Evolutionary conservation across 2,329 filamentous ascomycete genomes (phyloP).

Genomic region (Claviceps fusiformis): DNA sequence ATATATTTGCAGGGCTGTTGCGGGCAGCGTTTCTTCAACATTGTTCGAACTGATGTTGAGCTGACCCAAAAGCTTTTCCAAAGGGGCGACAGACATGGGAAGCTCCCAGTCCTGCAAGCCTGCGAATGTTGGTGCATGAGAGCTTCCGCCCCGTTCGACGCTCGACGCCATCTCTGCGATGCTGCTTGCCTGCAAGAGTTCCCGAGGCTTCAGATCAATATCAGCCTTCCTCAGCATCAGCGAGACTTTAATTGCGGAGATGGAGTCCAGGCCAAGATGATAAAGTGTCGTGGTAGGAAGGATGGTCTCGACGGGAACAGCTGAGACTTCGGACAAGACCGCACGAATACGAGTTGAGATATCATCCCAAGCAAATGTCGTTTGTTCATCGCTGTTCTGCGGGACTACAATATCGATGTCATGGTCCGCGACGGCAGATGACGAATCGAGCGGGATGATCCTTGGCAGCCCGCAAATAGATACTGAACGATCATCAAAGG

Average conservation of each 20-base stretch:
- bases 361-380: conserved; percentile 18
- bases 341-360: conserved; percentile 27
- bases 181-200: conserved; percentile 54
- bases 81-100: conserved; percentile 23
- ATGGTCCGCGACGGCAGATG: background rate
- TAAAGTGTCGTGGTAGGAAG: conserved; percentile 54
- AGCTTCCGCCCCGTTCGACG: conserved; percentile 1
- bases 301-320: conserved; percentile 44
- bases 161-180: conserved; percentile 47
- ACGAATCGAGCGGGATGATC: background rate
- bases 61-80: conserved; percentile 21
- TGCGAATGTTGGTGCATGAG: background rate
- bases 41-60: conserved; percentile 27
- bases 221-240: conserved; percentile 52
- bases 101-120: conserved; percentile 11
- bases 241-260: conserved; percentile 75
- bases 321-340: conserved; percentile 45
- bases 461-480: conserved; percentile 52
- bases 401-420: background rate
- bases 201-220: conserved; percentile 52
- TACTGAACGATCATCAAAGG: conserved; percentile 35
- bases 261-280: conserved; percentile 79
- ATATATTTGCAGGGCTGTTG: conserved; percentile 65
- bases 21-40: conserved; percentile 49
- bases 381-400: background rate